phyloP scores from a whole-genome alignment of 2,329 filamentous ascomycete genomes.

The Xylariaceae sp. region DNA sequence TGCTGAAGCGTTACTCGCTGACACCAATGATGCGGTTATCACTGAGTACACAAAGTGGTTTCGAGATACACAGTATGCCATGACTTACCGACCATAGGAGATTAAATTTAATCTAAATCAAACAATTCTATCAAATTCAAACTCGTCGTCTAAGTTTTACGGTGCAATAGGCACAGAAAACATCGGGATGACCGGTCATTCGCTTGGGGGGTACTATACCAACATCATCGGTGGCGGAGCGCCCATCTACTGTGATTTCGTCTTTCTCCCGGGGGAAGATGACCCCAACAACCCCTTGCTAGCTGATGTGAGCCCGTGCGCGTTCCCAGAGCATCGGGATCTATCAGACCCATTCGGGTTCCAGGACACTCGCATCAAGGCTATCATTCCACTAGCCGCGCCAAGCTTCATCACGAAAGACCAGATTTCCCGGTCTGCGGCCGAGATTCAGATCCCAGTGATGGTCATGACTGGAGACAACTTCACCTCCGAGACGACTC shows the following conservation, averaged over 20 bases:
- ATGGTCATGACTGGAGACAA: conserved; percentile 18
- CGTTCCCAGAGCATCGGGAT: conserved; percentile 6
- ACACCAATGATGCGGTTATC: conserved; percentile 14
- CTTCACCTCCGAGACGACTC: conserved; percentile 13
- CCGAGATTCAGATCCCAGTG: conserved; percentile 10
- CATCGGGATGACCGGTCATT: conserved; percentile 16
- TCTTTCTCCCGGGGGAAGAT: conserved; percentile 7
- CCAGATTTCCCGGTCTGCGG: conserved; percentile 14
- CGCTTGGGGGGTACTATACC: conserved; percentile 14
- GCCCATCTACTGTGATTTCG: conserved; percentile 13
- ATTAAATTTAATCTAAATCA: conserved; percentile 13
- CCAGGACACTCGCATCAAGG: conserved; percentile 14
- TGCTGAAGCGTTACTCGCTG: conserved; percentile 5
- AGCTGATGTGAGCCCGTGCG: conserved; percentile 10
- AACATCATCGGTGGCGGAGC: conserved; percentile 15
- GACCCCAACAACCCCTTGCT: conserved; percentile 7
- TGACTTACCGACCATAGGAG: conserved; percentile 15
- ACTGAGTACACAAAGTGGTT: conserved; percentile 15
- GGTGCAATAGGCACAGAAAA: conserved; percentile 7
- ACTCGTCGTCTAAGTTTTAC: conserved; percentile 9
- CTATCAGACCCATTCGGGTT: conserved; percentile 8
- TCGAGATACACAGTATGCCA: conserved; percentile 13
- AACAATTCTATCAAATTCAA: conserved; percentile 2
- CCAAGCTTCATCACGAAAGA: conserved; percentile 12
- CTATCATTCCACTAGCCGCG: conserved; percentile 14